A percentile compares a stretch with the other conserved stretches of the same genome.
Evolutionary conservation across 1,284 basidiomycete species (phyloP).

Genomic region (Cystobasidiaceae sp.): DNA sequence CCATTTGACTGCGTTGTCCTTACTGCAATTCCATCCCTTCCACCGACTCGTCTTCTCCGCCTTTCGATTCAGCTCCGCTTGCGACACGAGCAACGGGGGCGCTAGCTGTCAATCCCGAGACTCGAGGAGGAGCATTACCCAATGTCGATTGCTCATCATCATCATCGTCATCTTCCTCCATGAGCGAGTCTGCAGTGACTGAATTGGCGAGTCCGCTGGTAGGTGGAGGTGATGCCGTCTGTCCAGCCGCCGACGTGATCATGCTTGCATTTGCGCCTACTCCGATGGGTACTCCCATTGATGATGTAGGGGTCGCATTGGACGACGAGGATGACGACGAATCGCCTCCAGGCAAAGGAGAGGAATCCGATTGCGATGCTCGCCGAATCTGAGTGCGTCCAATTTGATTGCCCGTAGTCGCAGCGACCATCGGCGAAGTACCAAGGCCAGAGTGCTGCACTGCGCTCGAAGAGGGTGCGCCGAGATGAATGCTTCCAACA

Average conservation of each 20-base stretch:
- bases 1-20: background rate
- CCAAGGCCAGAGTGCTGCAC: background rate
- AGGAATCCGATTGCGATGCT: slow-evolving; percentile 11
- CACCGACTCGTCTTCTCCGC: slow-evolving; percentile 13
- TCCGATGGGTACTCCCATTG: background rate
- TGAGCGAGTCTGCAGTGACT: slow-evolving; percentile 15
- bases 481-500: background rate
- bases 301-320: background rate
- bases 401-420: slow-evolving; percentile 26
- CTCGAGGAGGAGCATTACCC: too few species aligned
- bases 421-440: slow-evolving; percentile 3
- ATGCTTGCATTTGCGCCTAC: background rate
- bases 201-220: slow-evolving; percentile 6
- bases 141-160: background rate
- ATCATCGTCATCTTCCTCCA: slow-evolving; percentile 12
- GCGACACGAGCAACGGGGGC: background rate
- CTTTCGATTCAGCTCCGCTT: background rate
- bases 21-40: slow-evolving; percentile 29
- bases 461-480: background rate
- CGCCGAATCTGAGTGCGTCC: slow-evolving; percentile 26
- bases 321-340: too few species aligned
- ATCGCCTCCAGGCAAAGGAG: background rate
- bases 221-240: slow-evolving; percentile 4
- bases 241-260: background rate
- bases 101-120: too few species aligned